Evolutionary conservation across 1,139 yeast genomes (phyloP).

Genomic region (Waltiozyma sp.): DNA sequence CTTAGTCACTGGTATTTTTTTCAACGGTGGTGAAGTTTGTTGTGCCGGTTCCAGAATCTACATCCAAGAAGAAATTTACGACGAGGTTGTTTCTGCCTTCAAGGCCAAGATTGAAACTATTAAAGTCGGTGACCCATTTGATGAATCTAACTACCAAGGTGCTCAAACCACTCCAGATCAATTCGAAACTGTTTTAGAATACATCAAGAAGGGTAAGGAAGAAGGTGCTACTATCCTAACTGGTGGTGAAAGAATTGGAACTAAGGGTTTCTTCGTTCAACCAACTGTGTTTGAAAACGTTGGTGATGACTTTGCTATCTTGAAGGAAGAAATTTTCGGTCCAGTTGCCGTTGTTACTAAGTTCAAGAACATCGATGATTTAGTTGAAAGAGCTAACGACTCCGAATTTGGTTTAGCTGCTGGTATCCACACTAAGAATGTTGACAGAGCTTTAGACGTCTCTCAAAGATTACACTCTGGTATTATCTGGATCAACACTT

Average conservation of each 20-base stretch:
- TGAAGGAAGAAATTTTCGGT: constrained; percentile 78
- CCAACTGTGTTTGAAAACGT: constrained; percentile 76
- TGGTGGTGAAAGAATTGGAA: constrained; percentile 65
- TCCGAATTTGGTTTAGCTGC: constrained; percentile 79
- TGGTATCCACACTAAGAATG: constrained; percentile 63
- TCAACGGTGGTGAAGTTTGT: constrained; percentile 85
- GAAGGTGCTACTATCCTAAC: constrained; percentile 69
- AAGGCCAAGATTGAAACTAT: constrained; percentile 39
- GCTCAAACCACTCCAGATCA: constrained; percentile 75
- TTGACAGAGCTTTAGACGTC: constrained; percentile 52
- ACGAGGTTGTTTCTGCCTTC: constrained; percentile 47
- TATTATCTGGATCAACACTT: constrained; percentile 74
- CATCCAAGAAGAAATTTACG: constrained; percentile 69
- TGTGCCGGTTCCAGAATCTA: constrained; percentile 80
- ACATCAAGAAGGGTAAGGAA: constrained; percentile 60
- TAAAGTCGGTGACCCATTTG: constrained; percentile 73
- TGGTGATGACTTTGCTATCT: constrained; percentile 52
- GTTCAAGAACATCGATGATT: constrained; percentile 66
- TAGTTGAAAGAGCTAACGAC: constrained; percentile 56
- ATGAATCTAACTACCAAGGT: constrained; percentile 64
- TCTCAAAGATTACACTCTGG: constrained; percentile 67
- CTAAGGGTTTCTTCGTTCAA: constrained; percentile 66
- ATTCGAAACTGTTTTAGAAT: constrained; percentile 63
- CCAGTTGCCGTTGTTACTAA: constrained; percentile 73
- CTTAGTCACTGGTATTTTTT: constrained; percentile 57